Conservation (phyloP, 2,329 filamentous ascomycete species). For the Colletotrichum neosansevieriae region DNA sequence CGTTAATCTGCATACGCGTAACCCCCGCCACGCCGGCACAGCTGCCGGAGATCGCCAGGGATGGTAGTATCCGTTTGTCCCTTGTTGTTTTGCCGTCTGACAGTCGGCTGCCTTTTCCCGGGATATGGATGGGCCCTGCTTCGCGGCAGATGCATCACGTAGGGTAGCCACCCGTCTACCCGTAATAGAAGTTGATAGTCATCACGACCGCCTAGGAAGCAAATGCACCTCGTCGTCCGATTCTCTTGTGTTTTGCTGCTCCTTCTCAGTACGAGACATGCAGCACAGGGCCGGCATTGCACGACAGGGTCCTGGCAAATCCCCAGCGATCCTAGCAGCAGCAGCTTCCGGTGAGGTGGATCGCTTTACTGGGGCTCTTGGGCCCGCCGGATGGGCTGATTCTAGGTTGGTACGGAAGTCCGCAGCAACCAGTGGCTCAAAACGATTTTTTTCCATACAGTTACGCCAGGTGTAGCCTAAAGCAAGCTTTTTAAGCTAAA, state of each 20-base stretch:
- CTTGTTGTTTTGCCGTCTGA: constrained; percentile 12
- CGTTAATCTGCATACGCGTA: constrained; percentile 29
- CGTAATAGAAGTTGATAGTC: too few species aligned
- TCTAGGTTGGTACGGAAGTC: too few species aligned
- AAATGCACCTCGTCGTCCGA: neutral
- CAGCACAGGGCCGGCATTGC: constrained; percentile 4
- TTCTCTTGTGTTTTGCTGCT: neutral
- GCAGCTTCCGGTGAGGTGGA: constrained; percentile 36
- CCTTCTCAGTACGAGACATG: constrained; percentile 5
- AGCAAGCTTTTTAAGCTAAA: too few species aligned
- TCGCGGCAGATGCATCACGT: constrained; percentile 4
- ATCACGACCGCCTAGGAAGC: too few species aligned
- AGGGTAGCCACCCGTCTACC: neutral
- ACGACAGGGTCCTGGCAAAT: constrained; percentile 30
- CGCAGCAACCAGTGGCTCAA: too few species aligned
- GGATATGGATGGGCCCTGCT: neutral
- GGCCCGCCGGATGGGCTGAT: neutral
- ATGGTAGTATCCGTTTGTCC: constrained; percentile 18
- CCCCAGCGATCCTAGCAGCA: constrained; percentile 39
- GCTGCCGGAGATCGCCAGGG: constrained; percentile 34
- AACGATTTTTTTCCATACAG: too few species aligned
- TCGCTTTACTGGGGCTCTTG: constrained; percentile 12
- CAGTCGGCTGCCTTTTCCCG: constrained; percentile 1
- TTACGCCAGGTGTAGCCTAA: too few species aligned
- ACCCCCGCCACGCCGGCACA: constrained; percentile 35